Evolutionary conservation across 2,329 filamentous ascomycete species (phyloP).

Genomic region (Lecanicillium sp.): DNA sequence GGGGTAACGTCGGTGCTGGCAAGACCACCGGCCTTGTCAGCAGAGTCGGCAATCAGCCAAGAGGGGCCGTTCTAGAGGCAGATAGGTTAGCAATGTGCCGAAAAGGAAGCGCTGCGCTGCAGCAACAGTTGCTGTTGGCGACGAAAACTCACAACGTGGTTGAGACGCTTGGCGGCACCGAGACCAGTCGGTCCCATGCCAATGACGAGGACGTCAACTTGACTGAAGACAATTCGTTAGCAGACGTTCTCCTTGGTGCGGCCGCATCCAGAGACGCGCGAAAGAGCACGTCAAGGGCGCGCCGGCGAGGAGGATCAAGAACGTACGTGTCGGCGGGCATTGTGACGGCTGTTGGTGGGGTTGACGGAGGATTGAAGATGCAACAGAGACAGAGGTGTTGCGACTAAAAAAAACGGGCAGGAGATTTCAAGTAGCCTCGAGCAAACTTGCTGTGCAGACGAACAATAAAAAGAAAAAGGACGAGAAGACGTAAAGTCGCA

Average conservation of each 20-base stretch:
- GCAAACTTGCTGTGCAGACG: background rate
- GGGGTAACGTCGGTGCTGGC: slow-evolving; percentile 91
- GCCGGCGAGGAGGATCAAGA: slow-evolving; percentile 7
- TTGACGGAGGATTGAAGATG: background rate
- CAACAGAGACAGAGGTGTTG: background rate
- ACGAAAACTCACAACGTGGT: slow-evolving; percentile 72
- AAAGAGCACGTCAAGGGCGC: too few relatives aligned
- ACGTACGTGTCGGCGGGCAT: slow-evolving; percentile 33
- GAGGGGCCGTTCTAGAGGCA: slow-evolving; percentile 69
- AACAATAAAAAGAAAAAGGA: background rate
- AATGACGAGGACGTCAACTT: slow-evolving; percentile 88
- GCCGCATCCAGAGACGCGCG: too few relatives aligned
- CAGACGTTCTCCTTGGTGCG: too few relatives aligned
- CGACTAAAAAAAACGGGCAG: background rate
- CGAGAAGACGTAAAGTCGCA: background rate
- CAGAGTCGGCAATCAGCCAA: slow-evolving; percentile 92
- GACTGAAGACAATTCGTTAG: slow-evolving; percentile 36
- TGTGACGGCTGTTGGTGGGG: slow-evolving; percentile 22
- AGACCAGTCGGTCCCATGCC: slow-evolving; percentile 87
- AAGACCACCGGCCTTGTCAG: slow-evolving; percentile 87
- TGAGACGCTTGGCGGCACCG: slow-evolving; percentile 91
- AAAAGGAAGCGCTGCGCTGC: too few relatives aligned
- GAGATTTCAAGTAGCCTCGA: slow-evolving; percentile 10
- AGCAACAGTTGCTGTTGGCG: background rate
- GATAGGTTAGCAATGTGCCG: slow-evolving; percentile 15